Conservation (phyloP, 2,329 filamentous ascomycete species). For the Microcyclospora pomicola region DNA sequence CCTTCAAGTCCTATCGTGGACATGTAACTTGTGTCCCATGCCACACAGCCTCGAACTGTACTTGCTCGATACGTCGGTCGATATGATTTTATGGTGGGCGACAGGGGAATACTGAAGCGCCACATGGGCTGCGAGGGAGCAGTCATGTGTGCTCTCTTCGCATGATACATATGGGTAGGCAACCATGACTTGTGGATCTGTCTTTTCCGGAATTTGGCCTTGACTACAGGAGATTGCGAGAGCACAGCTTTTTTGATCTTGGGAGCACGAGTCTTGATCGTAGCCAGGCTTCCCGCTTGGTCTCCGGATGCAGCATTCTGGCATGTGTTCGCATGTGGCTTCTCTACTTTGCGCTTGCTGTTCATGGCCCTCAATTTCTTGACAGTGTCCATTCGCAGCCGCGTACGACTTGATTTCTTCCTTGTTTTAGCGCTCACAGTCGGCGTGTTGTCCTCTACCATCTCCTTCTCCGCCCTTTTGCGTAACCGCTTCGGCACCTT, state of each 20-base stretch:
- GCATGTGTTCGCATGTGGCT: constrained; percentile 13
- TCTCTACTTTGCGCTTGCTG: constrained; percentile 33
- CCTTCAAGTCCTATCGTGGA: constrained; percentile 73
- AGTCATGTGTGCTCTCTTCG: constrained; percentile 84
- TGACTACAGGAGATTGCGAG: constrained; percentile 48
- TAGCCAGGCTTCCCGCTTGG: background rate
- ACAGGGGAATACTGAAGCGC: constrained; percentile 75
- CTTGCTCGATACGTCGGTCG: constrained; percentile 71
- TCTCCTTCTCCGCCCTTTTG: constrained; percentile 54
- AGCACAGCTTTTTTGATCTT: constrained; percentile 57
- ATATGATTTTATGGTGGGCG: constrained; percentile 81
- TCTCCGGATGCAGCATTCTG: constrained; percentile 7
- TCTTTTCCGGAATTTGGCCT: constrained; percentile 66
- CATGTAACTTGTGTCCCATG: constrained; percentile 92
- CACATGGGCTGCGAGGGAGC: constrained; percentile 66
- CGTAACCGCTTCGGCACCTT: constrained; percentile 68
- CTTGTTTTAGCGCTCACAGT: constrained; percentile 53
- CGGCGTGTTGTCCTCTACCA: constrained; percentile 83
- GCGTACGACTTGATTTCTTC: constrained; percentile 39
- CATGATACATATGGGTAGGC: constrained; percentile 86
- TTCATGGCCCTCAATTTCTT: constrained; percentile 53
- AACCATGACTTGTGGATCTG: constrained; percentile 86
- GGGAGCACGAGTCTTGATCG: constrained; percentile 30
- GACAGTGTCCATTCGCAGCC: constrained; percentile 61
- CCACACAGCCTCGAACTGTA: constrained; percentile 60